Evolutionary conservation across 306 rosid species (phyloP).

Genomic region (Senna siamea): DNA sequence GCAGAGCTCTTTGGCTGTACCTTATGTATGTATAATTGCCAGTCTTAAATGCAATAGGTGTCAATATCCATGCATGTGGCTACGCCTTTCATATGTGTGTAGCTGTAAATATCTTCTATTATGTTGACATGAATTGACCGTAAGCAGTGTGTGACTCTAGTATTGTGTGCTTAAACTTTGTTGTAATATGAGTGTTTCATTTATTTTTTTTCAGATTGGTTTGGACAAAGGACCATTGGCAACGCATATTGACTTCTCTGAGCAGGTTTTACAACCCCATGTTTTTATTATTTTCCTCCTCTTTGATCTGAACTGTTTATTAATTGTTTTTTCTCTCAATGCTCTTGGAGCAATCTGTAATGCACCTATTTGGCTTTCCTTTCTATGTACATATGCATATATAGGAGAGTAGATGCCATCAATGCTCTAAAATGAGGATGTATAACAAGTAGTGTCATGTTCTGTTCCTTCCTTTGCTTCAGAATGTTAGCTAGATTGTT

Average conservation of each 20-base stretch:
- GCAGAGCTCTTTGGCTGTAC: slow-evolving; percentile 2
- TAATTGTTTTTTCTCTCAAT: not conserved
- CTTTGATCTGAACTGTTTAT: not conserved
- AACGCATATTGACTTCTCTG: slow-evolving; percentile 62
- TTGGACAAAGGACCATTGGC: slow-evolving; percentile 86
- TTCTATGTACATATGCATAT: slow-evolving; percentile 3
- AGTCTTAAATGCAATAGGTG: not conserved
- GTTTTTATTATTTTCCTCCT: not conserved
- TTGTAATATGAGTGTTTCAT: no score
- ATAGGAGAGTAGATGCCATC: slow-evolving; percentile 11
- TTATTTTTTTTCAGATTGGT: slow-evolving; percentile 62
- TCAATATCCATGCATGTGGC: no score
- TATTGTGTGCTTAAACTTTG: no score
- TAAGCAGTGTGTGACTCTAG: not conserved
- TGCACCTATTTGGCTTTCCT: slow-evolving; percentile 20
- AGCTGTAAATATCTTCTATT: no score
- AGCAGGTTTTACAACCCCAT: slow-evolving; percentile 57
- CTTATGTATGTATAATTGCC: not conserved
- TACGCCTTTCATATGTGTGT: no score
- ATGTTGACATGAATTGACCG: not conserved
- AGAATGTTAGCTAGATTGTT: slow-evolving; percentile 24
- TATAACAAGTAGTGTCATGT: not conserved
- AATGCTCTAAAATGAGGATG: not conserved
- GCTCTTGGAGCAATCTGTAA: not conserved
- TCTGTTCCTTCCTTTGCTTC: slow-evolving; percentile 6